Conservation (phyloP, 2,329 filamentous ascomycete species). For the Ceratocystis smalleyi region DNA sequence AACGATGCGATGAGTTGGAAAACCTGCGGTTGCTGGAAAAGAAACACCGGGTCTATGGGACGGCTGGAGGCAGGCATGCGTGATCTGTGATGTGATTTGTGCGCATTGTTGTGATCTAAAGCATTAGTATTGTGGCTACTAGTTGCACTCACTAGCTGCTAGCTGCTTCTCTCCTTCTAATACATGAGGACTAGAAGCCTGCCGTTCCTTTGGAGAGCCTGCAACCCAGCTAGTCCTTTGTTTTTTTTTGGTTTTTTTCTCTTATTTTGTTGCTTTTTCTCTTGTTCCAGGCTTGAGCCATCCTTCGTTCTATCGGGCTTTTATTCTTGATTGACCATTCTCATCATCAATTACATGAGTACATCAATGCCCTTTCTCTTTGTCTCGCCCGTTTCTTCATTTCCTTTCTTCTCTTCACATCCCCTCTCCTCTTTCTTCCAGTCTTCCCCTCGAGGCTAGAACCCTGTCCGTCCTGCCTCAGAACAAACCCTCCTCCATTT, state of each 20-base stretch:
- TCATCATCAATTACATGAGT: background rate
- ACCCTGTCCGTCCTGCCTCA: background rate
- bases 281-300: background rate
- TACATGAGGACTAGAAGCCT: too few relatives aligned
- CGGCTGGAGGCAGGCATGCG: too few relatives aligned
- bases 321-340: background rate
- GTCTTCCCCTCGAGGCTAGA: background rate
- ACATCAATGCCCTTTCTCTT: background rate
- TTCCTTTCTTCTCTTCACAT: background rate
- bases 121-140: too few relatives aligned
- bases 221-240: background rate
- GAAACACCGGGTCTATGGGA: too few relatives aligned
- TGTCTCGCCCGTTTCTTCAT: background rate
- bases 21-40: too few relatives aligned
- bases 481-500: too few relatives aligned
- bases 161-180: too few relatives aligned
- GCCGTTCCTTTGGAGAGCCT: background rate
- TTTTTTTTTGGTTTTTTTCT: background rate
- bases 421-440: background rate
- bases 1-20: background rate
- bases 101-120: too few relatives aligned
- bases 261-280: background rate
- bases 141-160: background rate
- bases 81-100: too few relatives aligned
- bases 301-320: background rate